Evolutionary conservation across 257 asterid species (phyloP).

Genomic region (Solanum rostratum): DNA sequence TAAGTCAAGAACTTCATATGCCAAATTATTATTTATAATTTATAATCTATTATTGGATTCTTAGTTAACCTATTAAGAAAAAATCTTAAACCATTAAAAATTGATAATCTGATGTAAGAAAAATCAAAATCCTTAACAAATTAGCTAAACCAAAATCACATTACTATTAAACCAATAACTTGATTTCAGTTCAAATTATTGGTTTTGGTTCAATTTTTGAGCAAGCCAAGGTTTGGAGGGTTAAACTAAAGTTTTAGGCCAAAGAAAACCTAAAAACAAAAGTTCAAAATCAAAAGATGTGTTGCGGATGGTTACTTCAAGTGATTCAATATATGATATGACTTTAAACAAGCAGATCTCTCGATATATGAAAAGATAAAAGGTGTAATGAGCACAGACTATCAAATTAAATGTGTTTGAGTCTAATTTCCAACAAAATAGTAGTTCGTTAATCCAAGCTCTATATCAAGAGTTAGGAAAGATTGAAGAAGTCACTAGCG

Average conservation of each 20-base stretch:
- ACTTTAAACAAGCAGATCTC: neutral
- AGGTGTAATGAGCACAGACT: neutral
- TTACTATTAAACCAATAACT: neutral
- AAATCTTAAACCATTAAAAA: no score
- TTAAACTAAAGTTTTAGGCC: neutral
- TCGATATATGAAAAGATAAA: neutral
- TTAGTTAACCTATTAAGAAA: no score
- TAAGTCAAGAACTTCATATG: neutral
- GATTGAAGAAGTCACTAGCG: neutral
- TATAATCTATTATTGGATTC: neutral
- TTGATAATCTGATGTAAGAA: neutral
- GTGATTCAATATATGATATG: neutral
- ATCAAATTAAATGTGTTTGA: neutral
- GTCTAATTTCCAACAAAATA: neutral
- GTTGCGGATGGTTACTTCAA: neutral
- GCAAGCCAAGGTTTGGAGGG: neutral
- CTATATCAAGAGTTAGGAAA: neutral
- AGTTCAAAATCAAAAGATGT: neutral
- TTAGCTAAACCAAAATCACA: neutral
- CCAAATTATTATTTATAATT: neutral
- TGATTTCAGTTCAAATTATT: neutral
- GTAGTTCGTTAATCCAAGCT: neutral
- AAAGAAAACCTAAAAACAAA: neutral
- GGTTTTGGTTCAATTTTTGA: neutral
- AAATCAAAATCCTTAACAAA: neutral